Evolutionary conservation across 441 rosid genomes (phyloP), one percentile per base, ranked within the genome.

Genomic region (Erodium moschatum): DNA sequence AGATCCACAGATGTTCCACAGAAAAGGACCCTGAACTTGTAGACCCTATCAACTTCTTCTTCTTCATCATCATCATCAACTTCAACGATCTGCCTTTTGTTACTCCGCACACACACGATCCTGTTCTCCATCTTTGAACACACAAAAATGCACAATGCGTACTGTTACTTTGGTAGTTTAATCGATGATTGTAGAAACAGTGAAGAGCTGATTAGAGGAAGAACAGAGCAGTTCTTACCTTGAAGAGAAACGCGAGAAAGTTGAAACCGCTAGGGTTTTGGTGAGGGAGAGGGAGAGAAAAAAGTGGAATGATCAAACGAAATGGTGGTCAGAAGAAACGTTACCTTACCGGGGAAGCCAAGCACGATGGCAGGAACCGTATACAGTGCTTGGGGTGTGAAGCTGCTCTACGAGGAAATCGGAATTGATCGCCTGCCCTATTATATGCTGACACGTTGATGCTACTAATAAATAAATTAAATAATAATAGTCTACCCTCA

Each of bases 1-100:
- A 88, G 67, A 0, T 42, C 80, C 19, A 90, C 81, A 1, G 82
- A 74, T 56, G 82, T 67, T 33, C 86, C 79, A 66, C 82, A 81
- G 0, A 90, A 42, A 8, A 88, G 73, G 2, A 87, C 67, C 73
- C 81, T 81, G 67, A 89, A 80, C 40, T 2, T 76, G 66, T 83
- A 86, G 0, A 42, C 18, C 48, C 35, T 62, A 29, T 46, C 40
- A 35, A 35, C 52, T 46, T 42, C 48, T 2, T 42, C 48, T 2
- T 66, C 73, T 6, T 12, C 63, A 1, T 40, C 76, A 0, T 44
- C 62, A 50, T 38, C 70, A 61, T 69, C 67, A 4, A 24, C 63
- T 31, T 54, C 75, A 16, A 13, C 64, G 52, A 74, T 52, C 15
- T 12, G 16, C 71, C 78, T 79, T 75, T 79, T 75, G 20, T 2